Conservation (phyloP, 179 eudicot species). For the Nepenthes alata region DNA sequence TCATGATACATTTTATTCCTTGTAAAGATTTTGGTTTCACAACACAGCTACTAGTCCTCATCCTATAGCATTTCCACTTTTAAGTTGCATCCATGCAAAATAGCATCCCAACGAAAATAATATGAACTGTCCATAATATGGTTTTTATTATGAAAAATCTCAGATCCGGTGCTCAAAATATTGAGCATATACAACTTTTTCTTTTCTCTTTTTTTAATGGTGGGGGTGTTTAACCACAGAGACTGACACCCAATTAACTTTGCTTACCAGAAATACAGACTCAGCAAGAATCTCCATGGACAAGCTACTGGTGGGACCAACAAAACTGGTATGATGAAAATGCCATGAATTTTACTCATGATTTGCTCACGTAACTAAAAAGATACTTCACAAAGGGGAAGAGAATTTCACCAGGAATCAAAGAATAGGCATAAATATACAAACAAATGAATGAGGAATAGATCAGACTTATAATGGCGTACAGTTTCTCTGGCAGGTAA, state of each 20-base stretch:
- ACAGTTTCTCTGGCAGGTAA: conserved; percentile 36
- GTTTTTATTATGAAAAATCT: background rate
- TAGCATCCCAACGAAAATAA: background rate
- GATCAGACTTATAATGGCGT: background rate
- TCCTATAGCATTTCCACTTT: background rate
- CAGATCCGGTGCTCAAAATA: background rate
- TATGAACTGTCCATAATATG: background rate
- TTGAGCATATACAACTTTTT: background rate
- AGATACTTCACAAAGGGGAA: background rate
- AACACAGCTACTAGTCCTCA: background rate
- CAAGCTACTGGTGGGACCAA: conserved; percentile 33
- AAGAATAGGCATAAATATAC: background rate
- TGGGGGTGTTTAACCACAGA: background rate
- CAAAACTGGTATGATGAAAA: conserved; percentile 42
- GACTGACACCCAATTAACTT: conserved; percentile 4
- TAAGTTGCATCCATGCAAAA: background rate
- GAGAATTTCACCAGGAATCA: background rate
- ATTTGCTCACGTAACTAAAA: background rate
- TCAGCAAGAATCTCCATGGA: conserved; percentile 61
- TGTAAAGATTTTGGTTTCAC: background rate
- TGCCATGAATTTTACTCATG: background rate
- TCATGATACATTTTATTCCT: background rate
- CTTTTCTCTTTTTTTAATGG: conserved; percentile 4
- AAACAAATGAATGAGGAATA: too few species aligned
- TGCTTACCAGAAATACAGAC: conserved; percentile 60